Evolutionary conservation across 2,329 filamentous ascomycete species (phyloP), one percentile per base, ranked within the genome.

Genomic region (Aspergillus pseudoglaucus): DNA sequence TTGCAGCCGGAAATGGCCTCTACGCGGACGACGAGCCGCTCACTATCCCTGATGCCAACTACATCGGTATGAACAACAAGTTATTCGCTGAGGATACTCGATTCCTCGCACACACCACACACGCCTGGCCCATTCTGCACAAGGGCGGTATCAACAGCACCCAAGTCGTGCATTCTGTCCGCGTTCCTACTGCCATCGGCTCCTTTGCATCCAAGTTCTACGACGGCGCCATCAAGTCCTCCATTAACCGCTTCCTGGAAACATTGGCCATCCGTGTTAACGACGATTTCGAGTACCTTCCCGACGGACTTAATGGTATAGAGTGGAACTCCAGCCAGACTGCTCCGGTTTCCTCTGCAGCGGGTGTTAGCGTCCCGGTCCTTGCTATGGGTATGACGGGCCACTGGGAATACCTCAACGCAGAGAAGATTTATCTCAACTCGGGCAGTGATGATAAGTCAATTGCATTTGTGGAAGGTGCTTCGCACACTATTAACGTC

Each of bases 401-500:
- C 3, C 54, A 57, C 41, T 59, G 45, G 32, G 56, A 57, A 43
- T 56, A 54, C 17, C 41, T 58, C 25, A 57, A 56, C 27, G 50
- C 50, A 3, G 56, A 58, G 48, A 57, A 57, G 30, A 47, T 50
- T 1, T 47, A 55, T n/a, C 43, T 56, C 6, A 49, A 50, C 17
- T 45, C 55, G 7, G 46, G 39, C 2, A 52, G 51, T 3, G 52
- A 52, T 20, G 56, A 58, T 23, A 55, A 44, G 4, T 46, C 49
- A 5, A 57, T 57, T 33, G 51, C 41, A 2, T 59, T 57, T 43
- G 50, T 57, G 2, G 52, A 59, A 42, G 55, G 57, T 7, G 55
- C 55, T 2, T 40, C 52, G 39, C 55, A 59, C 37, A 45, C 40
- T 1, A 54, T 57, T n/a, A 37, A 49, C 18, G 53, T 51, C 6